Conservation (phyloP, 73 alveolate genomes). For the Tetrahymena borealis region DNA sequence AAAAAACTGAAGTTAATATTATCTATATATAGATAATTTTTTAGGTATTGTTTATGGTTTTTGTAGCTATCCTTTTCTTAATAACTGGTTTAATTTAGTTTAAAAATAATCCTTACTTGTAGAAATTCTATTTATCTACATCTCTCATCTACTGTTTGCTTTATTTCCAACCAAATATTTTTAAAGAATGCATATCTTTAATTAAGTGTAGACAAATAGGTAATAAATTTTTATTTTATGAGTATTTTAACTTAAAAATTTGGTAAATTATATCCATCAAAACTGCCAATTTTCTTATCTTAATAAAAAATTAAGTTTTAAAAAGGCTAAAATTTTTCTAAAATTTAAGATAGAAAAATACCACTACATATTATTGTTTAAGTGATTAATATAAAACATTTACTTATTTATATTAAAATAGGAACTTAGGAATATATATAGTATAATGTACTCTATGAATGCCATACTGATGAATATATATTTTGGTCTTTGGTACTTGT, state of each 20-base stretch:
- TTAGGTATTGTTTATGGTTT: neutral
- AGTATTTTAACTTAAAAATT: neutral
- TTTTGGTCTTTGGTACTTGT: neutral
- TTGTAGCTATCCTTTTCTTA: neutral
- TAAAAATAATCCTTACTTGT: neutral
- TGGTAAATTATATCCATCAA: neutral
- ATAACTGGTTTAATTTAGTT: neutral
- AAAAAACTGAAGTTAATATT: neutral
- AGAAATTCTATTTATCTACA: neutral
- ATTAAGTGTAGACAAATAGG: neutral
- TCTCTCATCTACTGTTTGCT: neutral
- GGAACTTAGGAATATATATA: neutral
- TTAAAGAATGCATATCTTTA: neutral
- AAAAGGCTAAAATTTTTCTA: too few relatives aligned
- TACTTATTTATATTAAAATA: neutral
- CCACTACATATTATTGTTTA: neutral
- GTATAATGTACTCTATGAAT: neutral
- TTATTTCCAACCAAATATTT: neutral
- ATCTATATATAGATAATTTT: neutral
- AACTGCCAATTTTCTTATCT: neutral
- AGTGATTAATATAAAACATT: too few relatives aligned
- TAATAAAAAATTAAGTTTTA: too few relatives aligned
- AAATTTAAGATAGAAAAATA: neutral
- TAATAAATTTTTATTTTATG: neutral
- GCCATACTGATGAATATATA: neutral